phyloP scores from a whole-genome alignment of 176 grass and related monocot genomes.

The Paspalum vaginatum region DNA sequence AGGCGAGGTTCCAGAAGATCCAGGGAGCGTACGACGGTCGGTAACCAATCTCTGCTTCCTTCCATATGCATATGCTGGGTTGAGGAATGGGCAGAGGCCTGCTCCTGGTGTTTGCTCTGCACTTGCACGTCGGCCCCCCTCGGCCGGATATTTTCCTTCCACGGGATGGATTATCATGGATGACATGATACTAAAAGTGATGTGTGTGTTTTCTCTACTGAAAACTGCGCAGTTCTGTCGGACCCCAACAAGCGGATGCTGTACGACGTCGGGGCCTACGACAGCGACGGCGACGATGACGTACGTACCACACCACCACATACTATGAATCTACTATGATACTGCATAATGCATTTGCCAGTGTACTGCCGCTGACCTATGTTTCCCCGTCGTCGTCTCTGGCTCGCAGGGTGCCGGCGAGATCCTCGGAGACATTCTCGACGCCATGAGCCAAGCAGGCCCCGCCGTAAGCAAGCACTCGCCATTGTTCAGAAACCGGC shows the following conservation, averaged over 20 bases:
- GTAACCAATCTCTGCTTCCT: constrained; percentile 14
- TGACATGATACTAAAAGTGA: background rate
- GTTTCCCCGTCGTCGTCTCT: background rate
- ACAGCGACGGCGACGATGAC: constrained; percentile 53
- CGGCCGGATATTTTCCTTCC: background rate
- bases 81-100: too few species aligned
- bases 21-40: constrained; percentile 68
- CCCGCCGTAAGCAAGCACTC: background rate
- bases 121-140: too few species aligned
- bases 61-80: too few species aligned
- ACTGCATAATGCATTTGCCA: background rate
- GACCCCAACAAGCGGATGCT: constrained; percentile 73
- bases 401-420: constrained; percentile 54
- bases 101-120: too few species aligned
- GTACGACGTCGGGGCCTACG: constrained; percentile 73
- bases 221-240: constrained; percentile 53
- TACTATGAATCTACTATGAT: too few species aligned
- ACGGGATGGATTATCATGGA: background rate
- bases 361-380: background rate
- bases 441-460: constrained; percentile 60
- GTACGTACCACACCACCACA: background rate
- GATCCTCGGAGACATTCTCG: constrained; percentile 61
- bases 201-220: constrained; percentile 5
- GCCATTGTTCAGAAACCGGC: background rate
- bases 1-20: constrained; percentile 71